Evolutionary conservation across 768 basidiomycete species (phyloP), one percentile per base, ranked within the genome.

Genomic region (Fibroporia radiculosa): DNA sequence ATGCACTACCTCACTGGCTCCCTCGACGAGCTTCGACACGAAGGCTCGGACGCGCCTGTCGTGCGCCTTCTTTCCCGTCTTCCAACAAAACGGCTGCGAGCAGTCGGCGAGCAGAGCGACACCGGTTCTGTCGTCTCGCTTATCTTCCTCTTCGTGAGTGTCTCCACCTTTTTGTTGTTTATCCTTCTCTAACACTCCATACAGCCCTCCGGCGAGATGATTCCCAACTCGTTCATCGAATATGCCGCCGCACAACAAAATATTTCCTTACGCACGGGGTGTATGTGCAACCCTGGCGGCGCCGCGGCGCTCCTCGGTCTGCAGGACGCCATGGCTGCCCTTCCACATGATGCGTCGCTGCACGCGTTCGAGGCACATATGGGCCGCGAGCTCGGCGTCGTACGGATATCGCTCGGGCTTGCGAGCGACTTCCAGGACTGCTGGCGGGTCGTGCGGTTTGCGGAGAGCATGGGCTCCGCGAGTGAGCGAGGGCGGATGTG

Each of bases 241-340:
- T 69, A 81, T 52, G 71, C 80, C 1, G 84, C 86, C 12, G 71
- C 79, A 14, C 67, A 62, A 42, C 70, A 74, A 50, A 75, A 71
- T 40, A 80, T 91, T 46, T 88, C 86, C 14, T 63, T 91, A 25
- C 80, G 88, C 33, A 86, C 87, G 2, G 88, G 88, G 0, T 92
- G 88, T 60, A 82, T 90, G 77, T 92, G 89, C 58, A 92, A 91
- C 51, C 85, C 88, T 13, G 89, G 89, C 8, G 88, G 80, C 14
- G 84, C 86, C 0, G 78, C 84, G 1, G 75, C 82, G 4, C 64
- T 91, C 13, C 70, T 89, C 4, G 80, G 80, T 0, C 73, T 88
- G 24, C 65, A 78, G 47, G 68, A 73, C 16, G 71, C 80, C 46
- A 89, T 88, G 85, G 65, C 68, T 4, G 64, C 59, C 12, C 70